Evolutionary conservation across 2,329 filamentous ascomycete species (phyloP).

Genomic region (Hypoxylon rubiginosum): DNA sequence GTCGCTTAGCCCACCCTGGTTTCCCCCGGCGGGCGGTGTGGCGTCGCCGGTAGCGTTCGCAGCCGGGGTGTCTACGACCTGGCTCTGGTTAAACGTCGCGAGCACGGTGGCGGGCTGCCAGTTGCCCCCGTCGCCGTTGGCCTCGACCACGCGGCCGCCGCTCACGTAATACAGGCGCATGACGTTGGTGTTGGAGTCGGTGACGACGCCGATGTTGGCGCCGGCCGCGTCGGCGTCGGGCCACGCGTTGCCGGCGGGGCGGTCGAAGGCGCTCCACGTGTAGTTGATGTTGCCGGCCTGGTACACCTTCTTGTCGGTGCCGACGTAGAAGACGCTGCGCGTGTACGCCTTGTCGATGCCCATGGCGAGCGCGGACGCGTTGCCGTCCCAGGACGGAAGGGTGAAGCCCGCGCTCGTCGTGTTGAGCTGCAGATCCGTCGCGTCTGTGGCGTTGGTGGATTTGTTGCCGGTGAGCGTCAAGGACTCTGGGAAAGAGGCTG

Average conservation of each 20-base stretch:
- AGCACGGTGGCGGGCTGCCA: slow-evolving; percentile 51
- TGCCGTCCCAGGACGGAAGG: slow-evolving; percentile 52
- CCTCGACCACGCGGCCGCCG: slow-evolving; percentile 50
- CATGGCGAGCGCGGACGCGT: slow-evolving; percentile 47
- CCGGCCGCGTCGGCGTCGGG: slow-evolving; percentile 46
- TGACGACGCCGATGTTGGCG: slow-evolving; percentile 51
- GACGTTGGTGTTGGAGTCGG: slow-evolving; percentile 43
- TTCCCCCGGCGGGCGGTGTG: background rate
- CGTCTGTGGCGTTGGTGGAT: slow-evolving; percentile 47
- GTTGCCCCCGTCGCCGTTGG: slow-evolving; percentile 46
- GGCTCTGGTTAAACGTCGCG: slow-evolving; percentile 45
- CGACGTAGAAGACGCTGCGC: slow-evolving; percentile 56
- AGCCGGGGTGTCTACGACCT: slow-evolving; percentile 10
- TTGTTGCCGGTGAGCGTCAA: slow-evolving; percentile 43
- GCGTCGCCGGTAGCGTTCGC: slow-evolving; percentile 1
- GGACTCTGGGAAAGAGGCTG: slow-evolving; percentile 53
- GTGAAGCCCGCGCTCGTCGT: slow-evolving; percentile 45
- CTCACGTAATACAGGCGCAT: slow-evolving; percentile 54
- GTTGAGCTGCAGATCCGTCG: slow-evolving; percentile 38
- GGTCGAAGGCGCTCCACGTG: slow-evolving; percentile 48
- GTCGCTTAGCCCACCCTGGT: slow-evolving; percentile 49
- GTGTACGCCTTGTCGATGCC: slow-evolving; percentile 48
- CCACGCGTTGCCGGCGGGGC: slow-evolving; percentile 46
- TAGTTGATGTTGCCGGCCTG: slow-evolving; percentile 46
- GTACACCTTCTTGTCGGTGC: slow-evolving; percentile 54